phyloP scores from a whole-genome alignment of 192 early-diverging fungal genomes.

The Umbelopsis isabellina region DNA sequence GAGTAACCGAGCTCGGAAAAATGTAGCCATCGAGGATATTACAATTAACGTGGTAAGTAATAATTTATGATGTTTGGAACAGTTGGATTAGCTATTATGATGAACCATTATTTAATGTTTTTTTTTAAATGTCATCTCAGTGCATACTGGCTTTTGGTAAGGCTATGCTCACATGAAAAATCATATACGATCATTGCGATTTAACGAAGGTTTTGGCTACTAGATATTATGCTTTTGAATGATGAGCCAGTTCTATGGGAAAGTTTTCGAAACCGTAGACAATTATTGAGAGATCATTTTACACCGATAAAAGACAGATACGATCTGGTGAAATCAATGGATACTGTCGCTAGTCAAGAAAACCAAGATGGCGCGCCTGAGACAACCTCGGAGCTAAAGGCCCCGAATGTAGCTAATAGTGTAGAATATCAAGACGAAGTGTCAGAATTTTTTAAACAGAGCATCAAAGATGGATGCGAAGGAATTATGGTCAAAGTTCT shows the following conservation, averaged over 20 bases:
- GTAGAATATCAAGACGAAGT: constrained; percentile 48
- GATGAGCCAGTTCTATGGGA: constrained; percentile 64
- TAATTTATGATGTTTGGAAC: not conserved
- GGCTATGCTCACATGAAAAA: not conserved
- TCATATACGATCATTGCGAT: not conserved
- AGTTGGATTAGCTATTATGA: not conserved
- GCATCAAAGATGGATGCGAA: constrained; percentile 77
- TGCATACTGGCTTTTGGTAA: constrained; percentile 22
- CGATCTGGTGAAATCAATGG: constrained; percentile 54
- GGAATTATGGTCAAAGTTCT: constrained; percentile 91
- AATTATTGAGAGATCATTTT: constrained; percentile 65
- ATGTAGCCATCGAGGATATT: constrained; percentile 44
- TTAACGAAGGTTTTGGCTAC: not conserved
- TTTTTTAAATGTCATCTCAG: not conserved
- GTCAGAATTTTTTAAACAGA: constrained; percentile 59
- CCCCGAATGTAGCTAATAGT: constrained; percentile 51
- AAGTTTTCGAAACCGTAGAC: constrained; percentile 66
- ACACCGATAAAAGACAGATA: constrained; percentile 68
- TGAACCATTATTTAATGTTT: too few relatives aligned
- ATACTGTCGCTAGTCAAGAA: too few relatives aligned
- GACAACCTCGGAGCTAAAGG: constrained; percentile 28
- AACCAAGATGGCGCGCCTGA: too few relatives aligned
- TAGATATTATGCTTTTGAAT: constrained; percentile 25
- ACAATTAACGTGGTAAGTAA: constrained; percentile 27
- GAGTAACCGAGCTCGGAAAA: constrained; percentile 79